Conservation (phyloP, 306 rosid genomes). For the Rosa rugosa region DNA sequence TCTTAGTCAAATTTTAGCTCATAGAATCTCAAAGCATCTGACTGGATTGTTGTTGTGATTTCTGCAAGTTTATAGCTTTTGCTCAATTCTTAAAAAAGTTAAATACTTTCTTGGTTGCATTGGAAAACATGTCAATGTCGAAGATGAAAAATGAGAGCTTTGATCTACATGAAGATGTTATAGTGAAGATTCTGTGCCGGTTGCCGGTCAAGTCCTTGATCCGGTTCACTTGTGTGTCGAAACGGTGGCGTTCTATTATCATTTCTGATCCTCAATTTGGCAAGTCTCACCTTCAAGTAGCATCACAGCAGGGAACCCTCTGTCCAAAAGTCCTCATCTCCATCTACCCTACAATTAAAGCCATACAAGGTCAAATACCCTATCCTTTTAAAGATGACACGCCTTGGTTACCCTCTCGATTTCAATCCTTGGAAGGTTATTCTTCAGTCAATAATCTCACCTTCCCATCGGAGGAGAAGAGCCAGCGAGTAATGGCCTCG, state of each 20-base stretch:
- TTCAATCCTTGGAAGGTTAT: background rate
- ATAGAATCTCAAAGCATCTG: too few species aligned
- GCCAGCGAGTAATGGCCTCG: background rate
- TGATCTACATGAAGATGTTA: background rate
- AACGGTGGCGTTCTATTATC: background rate
- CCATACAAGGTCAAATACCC: background rate
- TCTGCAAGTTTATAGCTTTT: too few species aligned
- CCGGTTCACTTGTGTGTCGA: background rate
- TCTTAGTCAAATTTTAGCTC: too few species aligned
- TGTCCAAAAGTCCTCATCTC: background rate
- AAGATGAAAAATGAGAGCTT: too few species aligned
- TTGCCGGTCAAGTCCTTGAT: background rate
- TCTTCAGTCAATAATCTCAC: background rate
- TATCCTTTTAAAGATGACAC: background rate
- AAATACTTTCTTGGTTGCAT: too few species aligned
- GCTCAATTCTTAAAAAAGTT: too few species aligned
- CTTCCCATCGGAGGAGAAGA: background rate
- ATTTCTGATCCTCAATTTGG: background rate
- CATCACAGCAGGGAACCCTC: too few species aligned
- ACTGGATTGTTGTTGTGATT: too few species aligned
- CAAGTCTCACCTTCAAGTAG: too few species aligned
- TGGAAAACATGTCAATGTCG: too few species aligned
- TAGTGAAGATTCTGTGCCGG: background rate
- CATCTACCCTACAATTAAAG: background rate
- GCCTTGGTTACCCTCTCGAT: background rate